Conservation (phyloP, 2,329 filamentous ascomycete species). For the Celoporthe dispersa region DNA sequence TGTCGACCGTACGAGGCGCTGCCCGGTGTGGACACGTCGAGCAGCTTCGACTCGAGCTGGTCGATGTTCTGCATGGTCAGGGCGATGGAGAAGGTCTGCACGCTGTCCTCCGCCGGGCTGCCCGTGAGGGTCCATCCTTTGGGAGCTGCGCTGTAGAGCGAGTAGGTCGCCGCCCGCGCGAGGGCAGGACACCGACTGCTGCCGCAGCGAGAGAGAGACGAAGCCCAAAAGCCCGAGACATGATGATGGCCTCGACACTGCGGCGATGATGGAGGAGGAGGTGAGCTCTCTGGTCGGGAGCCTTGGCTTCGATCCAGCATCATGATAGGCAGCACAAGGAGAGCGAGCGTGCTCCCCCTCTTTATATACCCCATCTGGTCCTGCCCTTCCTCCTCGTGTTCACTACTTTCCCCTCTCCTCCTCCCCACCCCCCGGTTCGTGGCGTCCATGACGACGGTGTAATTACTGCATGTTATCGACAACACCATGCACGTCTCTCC, state of each 20-base stretch:
- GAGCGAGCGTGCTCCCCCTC: not conserved
- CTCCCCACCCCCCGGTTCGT: not conserved
- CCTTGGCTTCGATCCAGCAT: not conserved
- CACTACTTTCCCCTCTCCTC: not conserved
- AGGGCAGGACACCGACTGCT: slow-evolving; percentile 5
- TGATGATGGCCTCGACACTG: not conserved
- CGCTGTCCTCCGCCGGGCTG: not conserved
- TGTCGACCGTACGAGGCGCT: slow-evolving; percentile 34
- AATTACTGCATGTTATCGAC: slow-evolving; percentile 1
- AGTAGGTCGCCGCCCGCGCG: slow-evolving; percentile 12
- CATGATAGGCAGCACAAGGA: not conserved
- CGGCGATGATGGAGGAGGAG: not conserved
- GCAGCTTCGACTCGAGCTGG: slow-evolving; percentile 32
- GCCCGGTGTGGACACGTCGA: slow-evolving; percentile 33
- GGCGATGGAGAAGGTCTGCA: slow-evolving; percentile 17
- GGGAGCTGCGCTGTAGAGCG: slow-evolving; percentile 12
- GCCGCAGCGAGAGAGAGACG: not conserved
- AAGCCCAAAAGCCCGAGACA: slow-evolving; percentile 7
- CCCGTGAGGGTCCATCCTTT: slow-evolving; percentile 7
- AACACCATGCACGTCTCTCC: not conserved
- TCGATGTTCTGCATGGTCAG: slow-evolving; percentile 20
- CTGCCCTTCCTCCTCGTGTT: not conserved
- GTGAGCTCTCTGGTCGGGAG: not conserved
- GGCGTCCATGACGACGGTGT: slow-evolving; percentile 2
- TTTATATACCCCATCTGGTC: not conserved